Conservation (phyloP, 1,139 yeast genomes). For the Kurtzmaniella quercitrusa region DNA sequence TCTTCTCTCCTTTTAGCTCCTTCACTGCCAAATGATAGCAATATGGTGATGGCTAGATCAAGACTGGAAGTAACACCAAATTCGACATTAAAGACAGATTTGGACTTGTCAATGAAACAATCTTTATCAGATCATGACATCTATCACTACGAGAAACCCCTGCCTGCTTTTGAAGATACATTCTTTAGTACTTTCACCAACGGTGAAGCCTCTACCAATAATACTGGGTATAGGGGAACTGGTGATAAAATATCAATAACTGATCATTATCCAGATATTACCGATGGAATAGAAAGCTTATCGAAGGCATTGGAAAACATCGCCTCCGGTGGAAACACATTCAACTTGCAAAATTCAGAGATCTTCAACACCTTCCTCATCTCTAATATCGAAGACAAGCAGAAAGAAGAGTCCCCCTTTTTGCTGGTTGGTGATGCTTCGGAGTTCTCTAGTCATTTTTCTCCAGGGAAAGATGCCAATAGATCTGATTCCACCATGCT, state of each 20-base stretch:
- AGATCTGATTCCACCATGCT: not conserved
- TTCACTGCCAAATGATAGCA: no score
- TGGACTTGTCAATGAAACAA: not conserved
- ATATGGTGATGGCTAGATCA: not conserved
- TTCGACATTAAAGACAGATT: not conserved
- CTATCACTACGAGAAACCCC: not conserved
- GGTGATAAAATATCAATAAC: constrained; percentile 2
- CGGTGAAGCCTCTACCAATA: not conserved
- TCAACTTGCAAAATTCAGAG: constrained; percentile 26
- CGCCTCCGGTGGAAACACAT: constrained; percentile 23
- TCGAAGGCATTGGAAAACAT: constrained; percentile 26
- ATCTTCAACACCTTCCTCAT: constrained; percentile 23
- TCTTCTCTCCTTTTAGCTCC: no score
- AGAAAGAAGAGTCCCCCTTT: not conserved
- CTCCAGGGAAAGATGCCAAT: not conserved
- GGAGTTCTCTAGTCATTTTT: not conserved
- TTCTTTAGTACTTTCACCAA: not conserved
- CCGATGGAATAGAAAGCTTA: constrained; percentile 25
- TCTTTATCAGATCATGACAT: not conserved
- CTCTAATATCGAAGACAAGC: constrained; percentile 11
- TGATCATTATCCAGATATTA: constrained; percentile 14
- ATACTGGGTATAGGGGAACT: not conserved
- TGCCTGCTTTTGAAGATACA: not conserved
- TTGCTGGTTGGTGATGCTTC: not conserved
- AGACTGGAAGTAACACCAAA: not conserved